Evolutionary conservation across 805 yeast genomes (phyloP).

Genomic region (Pachysolen tannophilus): DNA sequence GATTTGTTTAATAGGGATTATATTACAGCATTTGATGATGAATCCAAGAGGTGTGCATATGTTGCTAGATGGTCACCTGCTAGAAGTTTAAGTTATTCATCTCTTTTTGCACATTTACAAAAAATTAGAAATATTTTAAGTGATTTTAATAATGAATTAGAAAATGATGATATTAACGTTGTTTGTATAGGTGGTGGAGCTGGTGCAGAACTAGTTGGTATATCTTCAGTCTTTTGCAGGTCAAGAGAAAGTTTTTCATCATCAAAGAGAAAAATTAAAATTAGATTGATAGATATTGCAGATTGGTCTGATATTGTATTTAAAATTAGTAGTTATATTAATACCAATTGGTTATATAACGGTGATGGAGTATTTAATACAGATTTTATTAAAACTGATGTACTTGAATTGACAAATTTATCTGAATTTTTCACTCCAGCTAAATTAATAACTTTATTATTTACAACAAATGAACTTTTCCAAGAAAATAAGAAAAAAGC

Average conservation of each 20-base stretch:
- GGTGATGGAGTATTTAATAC: slow-evolving; percentile 18
- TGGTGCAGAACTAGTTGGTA: slow-evolving; percentile 66
- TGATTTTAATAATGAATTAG: slow-evolving; percentile 6
- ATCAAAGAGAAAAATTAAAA: slow-evolving; percentile 22
- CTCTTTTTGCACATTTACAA: slow-evolving; percentile 48
- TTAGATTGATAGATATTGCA: slow-evolving; percentile 68
- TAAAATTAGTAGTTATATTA: slow-evolving; percentile 34
- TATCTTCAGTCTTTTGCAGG: slow-evolving; percentile 49
- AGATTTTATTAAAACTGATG: slow-evolving; percentile 26
- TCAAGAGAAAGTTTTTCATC: slow-evolving; percentile 27
- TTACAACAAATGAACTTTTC: slow-evolving; percentile 84
- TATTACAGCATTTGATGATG: slow-evolving; percentile 55
- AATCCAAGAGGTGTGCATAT: slow-evolving; percentile 64
- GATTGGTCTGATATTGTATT: slow-evolving; percentile 58
- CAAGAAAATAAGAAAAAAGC: slow-evolving; percentile 58
- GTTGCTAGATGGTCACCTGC: slow-evolving; percentile 84
- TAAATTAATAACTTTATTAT: slow-evolving; percentile 61
- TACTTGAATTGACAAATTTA: slow-evolving; percentile 21
- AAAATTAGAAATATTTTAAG: slow-evolving; percentile 30
- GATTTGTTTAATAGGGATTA: slow-evolving; percentile 67
- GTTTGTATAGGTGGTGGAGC: slow-evolving; percentile 87
- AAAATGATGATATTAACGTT: slow-evolving; percentile 29
- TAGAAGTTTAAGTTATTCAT: slow-evolving; percentile 65
- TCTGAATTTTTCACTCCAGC: slow-evolving; percentile 18
- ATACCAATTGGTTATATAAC: slow-evolving; percentile 44